Evolutionary conservation across 2,329 filamentous ascomycete genomes (phyloP).

Genomic region (Calonectria pseudoturangicola): DNA sequence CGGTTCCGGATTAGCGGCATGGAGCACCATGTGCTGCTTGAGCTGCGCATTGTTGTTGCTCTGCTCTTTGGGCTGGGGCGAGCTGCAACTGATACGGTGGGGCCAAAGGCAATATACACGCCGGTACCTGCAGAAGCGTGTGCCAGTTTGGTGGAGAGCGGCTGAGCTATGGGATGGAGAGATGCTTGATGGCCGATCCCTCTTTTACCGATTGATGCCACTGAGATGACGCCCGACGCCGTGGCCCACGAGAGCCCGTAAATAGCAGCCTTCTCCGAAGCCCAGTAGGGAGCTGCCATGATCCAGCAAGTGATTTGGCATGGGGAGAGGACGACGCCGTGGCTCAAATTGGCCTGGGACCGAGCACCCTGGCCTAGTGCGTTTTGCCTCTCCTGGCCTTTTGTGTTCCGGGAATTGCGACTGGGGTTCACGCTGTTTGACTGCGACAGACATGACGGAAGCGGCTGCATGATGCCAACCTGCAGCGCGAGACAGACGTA

Average conservation of each 20-base stretch:
- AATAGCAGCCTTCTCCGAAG: slow-evolving; percentile 29
- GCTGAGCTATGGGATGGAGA: slow-evolving; percentile 13
- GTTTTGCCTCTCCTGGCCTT: slow-evolving; percentile 37
- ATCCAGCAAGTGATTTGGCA: slow-evolving; percentile 24
- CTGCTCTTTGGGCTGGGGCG: slow-evolving; percentile 18
- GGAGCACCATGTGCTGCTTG: slow-evolving; percentile 29
- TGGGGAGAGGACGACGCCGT: slow-evolving; percentile 34
- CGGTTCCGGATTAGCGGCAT: slow-evolving; percentile 38
- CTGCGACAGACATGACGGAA: slow-evolving; percentile 24
- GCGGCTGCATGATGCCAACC: not conserved
- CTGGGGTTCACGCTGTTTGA: slow-evolving; percentile 21
- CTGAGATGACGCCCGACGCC: slow-evolving; percentile 17
- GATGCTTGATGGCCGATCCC: slow-evolving; percentile 18
- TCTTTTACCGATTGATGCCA: slow-evolving; percentile 23
- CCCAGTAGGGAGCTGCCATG: slow-evolving; percentile 22
- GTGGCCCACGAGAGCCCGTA: slow-evolving; percentile 21
- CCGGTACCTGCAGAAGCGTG: slow-evolving; percentile 43
- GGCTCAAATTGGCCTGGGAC: slow-evolving; percentile 49
- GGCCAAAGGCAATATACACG: slow-evolving; percentile 27
- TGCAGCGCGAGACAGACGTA: not conserved
- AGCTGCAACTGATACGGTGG: slow-evolving; percentile 37
- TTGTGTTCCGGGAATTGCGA: slow-evolving; percentile 26
- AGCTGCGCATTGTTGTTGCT: slow-evolving; percentile 28
- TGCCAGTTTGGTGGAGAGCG: slow-evolving; percentile 39
- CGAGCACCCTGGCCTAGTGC: slow-evolving; percentile 44